Percentiles rank a stretch among this genome's conserved stretches.
These are phyloP conservation scores for Lasiosphaeriaceae sp. DNA, from an alignment of 495 filamentous ascomycete species.

Conservation along the genomic window DNA sequence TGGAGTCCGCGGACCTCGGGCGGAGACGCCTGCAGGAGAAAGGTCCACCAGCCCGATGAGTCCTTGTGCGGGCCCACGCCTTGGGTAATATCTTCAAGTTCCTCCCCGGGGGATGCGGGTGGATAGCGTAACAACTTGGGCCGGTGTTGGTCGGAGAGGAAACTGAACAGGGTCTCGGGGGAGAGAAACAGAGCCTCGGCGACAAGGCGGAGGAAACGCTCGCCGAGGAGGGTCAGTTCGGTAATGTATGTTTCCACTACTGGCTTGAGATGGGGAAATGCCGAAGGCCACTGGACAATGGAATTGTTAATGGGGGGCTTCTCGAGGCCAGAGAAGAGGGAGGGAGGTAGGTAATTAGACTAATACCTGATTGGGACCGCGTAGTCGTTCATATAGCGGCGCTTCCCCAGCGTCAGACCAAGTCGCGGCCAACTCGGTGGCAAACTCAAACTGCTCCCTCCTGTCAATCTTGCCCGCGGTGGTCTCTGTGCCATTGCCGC, in stretches of 20 bases:
- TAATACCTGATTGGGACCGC: conserved; percentile 48
- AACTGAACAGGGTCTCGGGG: conserved; percentile 43
- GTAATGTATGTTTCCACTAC: conserved; percentile 42
- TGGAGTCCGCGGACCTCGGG: conserved; percentile 43
- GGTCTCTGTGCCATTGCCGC: too few species aligned
- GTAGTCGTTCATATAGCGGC: conserved; percentile 45
- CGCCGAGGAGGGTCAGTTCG: conserved; percentile 42
- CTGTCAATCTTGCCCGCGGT: too few species aligned
- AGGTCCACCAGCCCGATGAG: conserved; percentile 54
- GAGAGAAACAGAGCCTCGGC: conserved; percentile 41
- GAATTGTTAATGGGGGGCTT: background rate
- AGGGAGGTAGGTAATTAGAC: too few species aligned
- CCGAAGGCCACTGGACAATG: conserved; percentile 6
- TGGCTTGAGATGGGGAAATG: conserved; percentile 14
- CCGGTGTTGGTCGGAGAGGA: conserved; percentile 52
- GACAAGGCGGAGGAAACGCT: conserved; percentile 47
- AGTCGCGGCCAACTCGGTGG: conserved; percentile 42
- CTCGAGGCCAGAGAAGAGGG: too few species aligned
- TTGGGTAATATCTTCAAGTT: conserved; percentile 20
- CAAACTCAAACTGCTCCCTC: too few species aligned
- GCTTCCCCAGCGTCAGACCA: conserved; percentile 23
- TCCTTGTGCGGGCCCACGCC: conserved; percentile 56
- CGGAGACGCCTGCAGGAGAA: conserved; percentile 49
- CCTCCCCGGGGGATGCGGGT: conserved; percentile 12
- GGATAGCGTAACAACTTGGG: conserved; percentile 53